Evolutionary conservation across 1,139 yeast species (phyloP).

Genomic region (Nakaseomyces delphensis): DNA sequence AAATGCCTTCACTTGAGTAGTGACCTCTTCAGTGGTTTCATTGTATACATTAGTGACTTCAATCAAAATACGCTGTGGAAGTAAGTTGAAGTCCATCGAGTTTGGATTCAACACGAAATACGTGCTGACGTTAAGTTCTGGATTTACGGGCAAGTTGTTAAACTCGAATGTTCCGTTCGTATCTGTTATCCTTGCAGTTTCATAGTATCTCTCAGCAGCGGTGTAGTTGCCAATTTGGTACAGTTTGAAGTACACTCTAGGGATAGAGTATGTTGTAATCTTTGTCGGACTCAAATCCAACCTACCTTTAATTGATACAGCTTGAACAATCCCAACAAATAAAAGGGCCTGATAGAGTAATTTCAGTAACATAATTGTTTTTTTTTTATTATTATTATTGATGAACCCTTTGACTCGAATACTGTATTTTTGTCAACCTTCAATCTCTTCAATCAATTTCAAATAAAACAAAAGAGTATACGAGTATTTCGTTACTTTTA

Average conservation of each 20-base stretch:
- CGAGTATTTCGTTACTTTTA: too few species aligned
- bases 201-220: constrained; percentile 13
- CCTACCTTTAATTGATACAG: constrained; percentile 15
- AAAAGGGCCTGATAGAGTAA: constrained; percentile 5
- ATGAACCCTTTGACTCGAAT: too few species aligned
- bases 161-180: constrained; percentile 26
- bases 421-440: too few species aligned
- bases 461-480: too few species aligned
- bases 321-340: neutral
- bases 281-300: constrained; percentile 18
- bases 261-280: constrained; percentile 17
- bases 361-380: neutral
- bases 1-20: constrained; percentile 17
- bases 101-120: constrained; percentile 25
- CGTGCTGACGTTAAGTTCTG: constrained; percentile 21
- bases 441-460: too few species aligned
- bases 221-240: constrained; percentile 24
- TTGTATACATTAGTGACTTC: constrained; percentile 18
- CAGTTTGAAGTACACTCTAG: constrained; percentile 23
- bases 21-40: constrained; percentile 11
- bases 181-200: constrained; percentile 15
- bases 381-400: neutral
- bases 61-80: constrained; percentile 29
- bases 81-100: constrained; percentile 28
- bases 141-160: constrained; percentile 22